Evolutionary conservation across 1,284 basidiomycete genomes (phyloP).

Genomic region (Melampsora larici-populina): DNA sequence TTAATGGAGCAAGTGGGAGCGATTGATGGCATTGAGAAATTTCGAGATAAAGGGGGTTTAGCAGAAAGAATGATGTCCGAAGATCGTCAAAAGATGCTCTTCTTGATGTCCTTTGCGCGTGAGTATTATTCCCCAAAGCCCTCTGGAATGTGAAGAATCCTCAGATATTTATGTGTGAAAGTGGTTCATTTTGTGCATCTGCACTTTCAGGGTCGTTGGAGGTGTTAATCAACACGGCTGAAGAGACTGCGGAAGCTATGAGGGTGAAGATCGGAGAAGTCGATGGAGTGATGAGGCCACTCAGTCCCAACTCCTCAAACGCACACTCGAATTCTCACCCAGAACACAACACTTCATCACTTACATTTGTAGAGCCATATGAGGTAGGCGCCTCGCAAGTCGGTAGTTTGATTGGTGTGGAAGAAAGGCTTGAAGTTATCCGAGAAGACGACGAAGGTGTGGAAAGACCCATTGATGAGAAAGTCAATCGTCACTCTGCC

Average conservation of each 20-base stretch:
- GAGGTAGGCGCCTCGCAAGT: too few species aligned
- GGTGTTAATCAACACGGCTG: slow-evolving; percentile 9
- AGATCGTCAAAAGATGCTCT: slow-evolving; percentile 24
- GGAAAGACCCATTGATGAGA: too few species aligned
- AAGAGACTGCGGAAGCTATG: slow-evolving; percentile 3
- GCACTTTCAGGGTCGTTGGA: slow-evolving; percentile 25
- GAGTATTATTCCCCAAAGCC: background rate
- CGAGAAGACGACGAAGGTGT: too few species aligned
- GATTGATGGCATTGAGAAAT: slow-evolving; percentile 15
- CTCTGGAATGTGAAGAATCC: background rate
- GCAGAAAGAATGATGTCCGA: slow-evolving; percentile 23
- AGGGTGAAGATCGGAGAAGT: background rate
- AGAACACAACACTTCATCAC: too few species aligned
- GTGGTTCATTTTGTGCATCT: background rate
- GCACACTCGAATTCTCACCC: too few species aligned
- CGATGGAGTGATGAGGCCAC: background rate
- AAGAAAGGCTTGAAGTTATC: too few species aligned
- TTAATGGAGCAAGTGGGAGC: slow-evolving; percentile 35
- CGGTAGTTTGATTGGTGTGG: too few species aligned
- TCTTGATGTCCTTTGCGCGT: slow-evolving; percentile 41
- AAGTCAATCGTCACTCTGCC: too few species aligned
- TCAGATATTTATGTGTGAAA: background rate
- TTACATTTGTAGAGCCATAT: too few species aligned
- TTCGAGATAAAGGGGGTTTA: slow-evolving; percentile 27
- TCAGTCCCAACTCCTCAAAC: too few species aligned